Percentiles rank a stretch among this genome's conserved stretches.
Evolutionary conservation across 2,329 filamentous ascomycete genomes (phyloP).

Genomic region (Zarea fungicola): DNA sequence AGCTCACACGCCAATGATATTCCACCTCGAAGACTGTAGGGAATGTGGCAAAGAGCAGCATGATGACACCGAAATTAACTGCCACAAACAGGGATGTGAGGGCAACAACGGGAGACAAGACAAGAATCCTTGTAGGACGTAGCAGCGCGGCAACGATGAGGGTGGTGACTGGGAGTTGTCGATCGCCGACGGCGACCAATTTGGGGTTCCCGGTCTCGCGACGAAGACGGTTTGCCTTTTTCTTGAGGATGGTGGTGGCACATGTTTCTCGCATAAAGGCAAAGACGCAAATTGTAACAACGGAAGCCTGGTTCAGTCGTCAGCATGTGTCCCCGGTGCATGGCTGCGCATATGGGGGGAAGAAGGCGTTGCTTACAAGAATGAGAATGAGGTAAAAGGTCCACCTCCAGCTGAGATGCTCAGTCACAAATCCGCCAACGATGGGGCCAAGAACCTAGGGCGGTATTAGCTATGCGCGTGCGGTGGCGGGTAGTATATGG

Average conservation of each 20-base stretch:
- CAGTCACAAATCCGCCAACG: conserved; percentile 41
- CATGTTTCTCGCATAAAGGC: conserved; percentile 27
- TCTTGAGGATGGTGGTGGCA: conserved; percentile 22
- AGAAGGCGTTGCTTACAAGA: no score
- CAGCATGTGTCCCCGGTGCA: no score
- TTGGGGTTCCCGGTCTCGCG: conserved; percentile 26
- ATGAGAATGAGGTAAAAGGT: conserved; percentile 46
- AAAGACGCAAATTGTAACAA: no score
- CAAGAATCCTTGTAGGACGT: conserved; percentile 41
- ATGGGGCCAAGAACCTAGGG: conserved; percentile 17
- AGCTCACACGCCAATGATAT: conserved; percentile 26
- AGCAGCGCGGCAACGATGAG: conserved; percentile 29
- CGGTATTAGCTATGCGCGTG: neutral
- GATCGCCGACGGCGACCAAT: conserved; percentile 13
- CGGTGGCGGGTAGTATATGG: no score
- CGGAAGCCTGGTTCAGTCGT: no score
- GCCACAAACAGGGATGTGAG: conserved; percentile 34
- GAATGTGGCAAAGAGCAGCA: conserved; percentile 32
- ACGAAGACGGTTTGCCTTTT: conserved; percentile 25
- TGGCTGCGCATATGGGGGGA: no score
- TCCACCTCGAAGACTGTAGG: conserved; percentile 29
- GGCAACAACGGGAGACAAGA: conserved; percentile 50
- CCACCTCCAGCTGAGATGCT: conserved; percentile 45
- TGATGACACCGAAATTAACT: conserved; percentile 32
- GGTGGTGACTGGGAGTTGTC: conserved; percentile 14